Percentiles rank a stretch among this genome's conserved stretches.
Evolutionary conservation across 2,329 filamentous ascomycete species (phyloP).

Genomic region (Cryphonectria radicalis): DNA sequence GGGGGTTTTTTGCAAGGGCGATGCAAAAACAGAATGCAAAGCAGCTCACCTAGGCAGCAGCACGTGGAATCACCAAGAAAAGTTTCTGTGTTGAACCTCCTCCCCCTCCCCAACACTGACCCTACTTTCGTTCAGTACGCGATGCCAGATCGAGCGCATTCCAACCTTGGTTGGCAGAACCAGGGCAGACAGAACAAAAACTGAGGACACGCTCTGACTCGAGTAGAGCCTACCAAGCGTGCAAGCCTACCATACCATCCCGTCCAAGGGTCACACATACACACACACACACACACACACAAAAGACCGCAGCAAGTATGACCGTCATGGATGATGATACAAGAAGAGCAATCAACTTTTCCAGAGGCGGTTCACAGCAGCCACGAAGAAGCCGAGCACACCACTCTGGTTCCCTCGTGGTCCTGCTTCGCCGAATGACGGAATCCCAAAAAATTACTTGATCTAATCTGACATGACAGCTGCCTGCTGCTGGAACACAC

Average conservation of each 20-base stretch:
- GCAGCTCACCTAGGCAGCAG: neutral
- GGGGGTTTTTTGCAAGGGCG: neutral
- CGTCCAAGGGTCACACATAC: neutral
- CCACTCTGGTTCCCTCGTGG: conserved; percentile 53
- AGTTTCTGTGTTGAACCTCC: neutral
- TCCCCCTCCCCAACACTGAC: neutral
- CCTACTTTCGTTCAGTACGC: neutral
- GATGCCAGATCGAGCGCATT: neutral
- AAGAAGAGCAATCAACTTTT: conserved; percentile 33
- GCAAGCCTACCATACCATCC: neutral
- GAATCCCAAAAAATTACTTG: conserved; percentile 54
- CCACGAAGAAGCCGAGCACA: conserved; percentile 54
- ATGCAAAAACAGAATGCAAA: neutral
- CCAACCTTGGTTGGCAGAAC: neutral
- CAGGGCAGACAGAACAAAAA: neutral
- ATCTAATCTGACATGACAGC: conserved; percentile 66
- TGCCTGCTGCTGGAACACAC: conserved; percentile 28
- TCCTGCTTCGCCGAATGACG: conserved; percentile 31
- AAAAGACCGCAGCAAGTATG: neutral
- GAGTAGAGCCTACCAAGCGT: neutral
- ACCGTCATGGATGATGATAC: conserved; percentile 47
- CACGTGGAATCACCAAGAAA: neutral
- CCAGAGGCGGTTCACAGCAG: conserved; percentile 42
- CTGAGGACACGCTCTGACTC: neutral
- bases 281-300: neutral